These are phyloP conservation scores for Monilinia laxa DNA, from an alignment of 2,329 filamentous ascomycete genomes.

Conservation along the genomic window DNA sequence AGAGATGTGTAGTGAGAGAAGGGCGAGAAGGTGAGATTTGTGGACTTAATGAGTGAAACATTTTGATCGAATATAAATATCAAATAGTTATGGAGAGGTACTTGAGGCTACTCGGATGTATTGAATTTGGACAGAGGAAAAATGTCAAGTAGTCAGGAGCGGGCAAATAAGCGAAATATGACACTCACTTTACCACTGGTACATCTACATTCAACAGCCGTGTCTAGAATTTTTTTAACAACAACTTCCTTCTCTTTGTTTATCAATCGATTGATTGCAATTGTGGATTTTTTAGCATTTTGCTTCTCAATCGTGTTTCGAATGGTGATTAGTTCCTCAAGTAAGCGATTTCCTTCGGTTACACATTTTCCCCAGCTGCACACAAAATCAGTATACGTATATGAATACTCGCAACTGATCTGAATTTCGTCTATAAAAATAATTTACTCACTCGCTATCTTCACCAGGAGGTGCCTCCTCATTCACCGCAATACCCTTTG, in stretches of 20 bases:
- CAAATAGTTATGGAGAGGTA: neutral
- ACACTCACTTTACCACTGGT: conserved; percentile 62
- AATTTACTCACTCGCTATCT: conserved; percentile 25
- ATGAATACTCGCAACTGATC: neutral
- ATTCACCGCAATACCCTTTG: conserved; percentile 31
- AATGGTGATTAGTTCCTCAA: conserved; percentile 42
- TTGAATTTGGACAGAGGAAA: conserved; percentile 45
- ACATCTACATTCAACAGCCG: conserved; percentile 60
- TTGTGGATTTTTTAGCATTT: conserved; percentile 27
- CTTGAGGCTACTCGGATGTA: conserved; percentile 49
- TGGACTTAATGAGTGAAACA: neutral
- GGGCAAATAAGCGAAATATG: conserved; percentile 49
- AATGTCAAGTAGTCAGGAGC: conserved; percentile 70
- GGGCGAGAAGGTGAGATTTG: neutral
- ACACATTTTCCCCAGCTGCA: conserved; percentile 29
- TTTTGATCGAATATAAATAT: neutral
- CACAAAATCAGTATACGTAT: neutral
- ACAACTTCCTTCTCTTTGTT: conserved; percentile 45
- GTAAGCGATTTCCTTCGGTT: conserved; percentile 31
- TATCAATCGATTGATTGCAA: conserved; percentile 30
- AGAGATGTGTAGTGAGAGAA: neutral
- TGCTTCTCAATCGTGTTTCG: conserved; percentile 52
- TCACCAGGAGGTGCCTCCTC: conserved; percentile 35
- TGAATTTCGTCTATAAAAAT: neutral
- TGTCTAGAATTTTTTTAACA: conserved; percentile 55